phyloP scores from a whole-genome alignment of 257 asterid genomes.

The Thymus mandschuricus region DNA sequence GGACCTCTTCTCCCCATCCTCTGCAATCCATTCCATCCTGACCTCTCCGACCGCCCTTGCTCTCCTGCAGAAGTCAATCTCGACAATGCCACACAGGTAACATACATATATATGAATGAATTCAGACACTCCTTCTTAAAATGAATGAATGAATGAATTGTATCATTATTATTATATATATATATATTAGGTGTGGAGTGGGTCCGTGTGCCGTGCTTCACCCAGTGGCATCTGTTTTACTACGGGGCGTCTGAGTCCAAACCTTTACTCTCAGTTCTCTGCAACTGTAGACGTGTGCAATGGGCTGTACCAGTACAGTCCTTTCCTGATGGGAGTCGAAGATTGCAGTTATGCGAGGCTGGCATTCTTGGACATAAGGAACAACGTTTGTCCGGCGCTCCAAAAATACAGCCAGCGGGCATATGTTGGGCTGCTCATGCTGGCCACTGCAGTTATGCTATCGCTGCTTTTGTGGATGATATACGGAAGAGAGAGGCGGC shows the following conservation, averaged over 20 bases:
- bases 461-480: conserved; percentile 83
- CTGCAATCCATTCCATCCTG: conserved; percentile 75
- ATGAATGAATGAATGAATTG: too few relatives aligned
- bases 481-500: conserved; percentile 83
- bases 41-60: conserved; percentile 66
- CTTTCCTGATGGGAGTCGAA: conserved; percentile 67
- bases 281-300: conserved; percentile 71
- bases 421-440: conserved; percentile 71
- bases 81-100: conserved; percentile 82
- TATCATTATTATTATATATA: too few relatives aligned
- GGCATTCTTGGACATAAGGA: conserved; percentile 57
- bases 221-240: conserved; percentile 59
- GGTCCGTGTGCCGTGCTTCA: conserved; percentile 68
- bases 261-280: conserved; percentile 62
- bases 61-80: conserved; percentile 66
- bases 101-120: too few relatives aligned
- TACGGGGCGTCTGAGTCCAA: conserved; percentile 77
- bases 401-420: conserved; percentile 54
- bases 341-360: conserved; percentile 78
- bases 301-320: conserved; percentile 64
- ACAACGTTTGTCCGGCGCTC: conserved; percentile 65
- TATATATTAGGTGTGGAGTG: conserved; percentile 58
- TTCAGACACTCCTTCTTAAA: too few relatives aligned
- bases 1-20: conserved; percentile 84
- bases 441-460: conserved; percentile 69